A percentile compares a stretch with the other conserved stretches of the same genome.
These are phyloP conservation scores for Hamamelis virginiana DNA, from an alignment of 164 flowering plant genomes.

Conservation along the genomic window DNA sequence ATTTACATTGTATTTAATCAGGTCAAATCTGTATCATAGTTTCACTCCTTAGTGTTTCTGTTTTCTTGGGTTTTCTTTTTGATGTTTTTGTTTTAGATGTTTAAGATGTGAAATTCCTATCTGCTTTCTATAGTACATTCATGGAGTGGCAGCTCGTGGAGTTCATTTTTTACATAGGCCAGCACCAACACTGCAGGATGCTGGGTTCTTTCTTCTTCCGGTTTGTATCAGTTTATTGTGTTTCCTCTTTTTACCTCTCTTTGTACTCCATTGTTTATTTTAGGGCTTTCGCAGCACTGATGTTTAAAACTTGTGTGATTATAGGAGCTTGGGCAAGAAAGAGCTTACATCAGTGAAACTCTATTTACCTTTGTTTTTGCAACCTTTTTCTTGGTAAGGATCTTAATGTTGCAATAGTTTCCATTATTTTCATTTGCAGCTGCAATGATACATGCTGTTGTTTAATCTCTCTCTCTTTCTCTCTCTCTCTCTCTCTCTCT, in stretches of 20 bases:
- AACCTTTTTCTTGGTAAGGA: slow-evolving; percentile 80
- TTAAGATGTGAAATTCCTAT: neutral
- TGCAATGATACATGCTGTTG: neutral
- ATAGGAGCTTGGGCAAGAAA: slow-evolving; percentile 92
- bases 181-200: slow-evolving; percentile 92
- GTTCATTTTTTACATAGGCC: slow-evolving; percentile 97
- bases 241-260: neutral
- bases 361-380: slow-evolving; percentile 72
- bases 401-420: slow-evolving; percentile 4
- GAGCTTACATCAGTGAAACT: slow-evolving; percentile 87
- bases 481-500: too few species aligned
- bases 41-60: neutral
- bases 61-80: neutral
- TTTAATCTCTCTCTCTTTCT: neutral
- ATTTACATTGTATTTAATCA: neutral
- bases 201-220: slow-evolving; percentile 86
- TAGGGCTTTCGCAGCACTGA: neutral
- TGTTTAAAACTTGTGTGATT: slow-evolving; percentile 5
- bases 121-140: slow-evolving; percentile 65
- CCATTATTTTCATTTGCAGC: neutral
- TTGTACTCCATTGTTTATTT: neutral
- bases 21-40: too few species aligned
- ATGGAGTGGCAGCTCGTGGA: slow-evolving; percentile 97
- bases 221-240: slow-evolving; percentile 36
- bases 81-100: neutral